These are phyloP conservation scores for Macrocybe gigantea DNA, from an alignment of 768 basidiomycete genomes.

Conservation along the genomic window DNA sequence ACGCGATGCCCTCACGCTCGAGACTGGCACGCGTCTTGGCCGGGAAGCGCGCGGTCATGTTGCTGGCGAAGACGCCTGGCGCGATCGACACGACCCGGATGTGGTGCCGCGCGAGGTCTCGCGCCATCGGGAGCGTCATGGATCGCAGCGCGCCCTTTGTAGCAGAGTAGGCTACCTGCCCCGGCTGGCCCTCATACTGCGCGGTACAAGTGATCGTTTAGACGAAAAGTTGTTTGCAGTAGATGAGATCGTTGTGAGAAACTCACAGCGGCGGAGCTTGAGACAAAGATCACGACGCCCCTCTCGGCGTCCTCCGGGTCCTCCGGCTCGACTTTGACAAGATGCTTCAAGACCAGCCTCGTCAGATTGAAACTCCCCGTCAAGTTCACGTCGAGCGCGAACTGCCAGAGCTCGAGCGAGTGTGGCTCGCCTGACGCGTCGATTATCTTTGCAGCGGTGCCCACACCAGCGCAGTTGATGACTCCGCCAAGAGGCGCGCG, in stretches of 20 bases:
- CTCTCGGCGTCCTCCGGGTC: slow-evolving; percentile 44
- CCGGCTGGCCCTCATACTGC: slow-evolving; percentile 52
- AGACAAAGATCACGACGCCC: slow-evolving; percentile 52
- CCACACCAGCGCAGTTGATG: slow-evolving; percentile 55
- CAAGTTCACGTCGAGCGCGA: slow-evolving; percentile 47
- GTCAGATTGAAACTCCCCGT: slow-evolving; percentile 58
- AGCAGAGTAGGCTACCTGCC: slow-evolving; percentile 52
- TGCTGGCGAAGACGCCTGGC: slow-evolving; percentile 46
- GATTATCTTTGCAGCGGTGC: slow-evolving; percentile 38
- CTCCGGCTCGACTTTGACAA: slow-evolving; percentile 42
- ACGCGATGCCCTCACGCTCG: slow-evolving; percentile 35
- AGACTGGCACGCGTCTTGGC: slow-evolving; percentile 32
- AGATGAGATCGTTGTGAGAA: not conserved
- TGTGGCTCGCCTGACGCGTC: slow-evolving; percentile 40
- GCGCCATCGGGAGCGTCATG: slow-evolving; percentile 56
- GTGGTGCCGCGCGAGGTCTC: slow-evolving; percentile 48
- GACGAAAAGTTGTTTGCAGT: not conserved
- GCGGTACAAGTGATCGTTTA: not conserved
- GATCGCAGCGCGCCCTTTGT: slow-evolving; percentile 51
- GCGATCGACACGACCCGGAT: slow-evolving; percentile 53
- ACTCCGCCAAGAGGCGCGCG: slow-evolving; percentile 49
- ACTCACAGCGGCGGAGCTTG: slow-evolving; percentile 49
- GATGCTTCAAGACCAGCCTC: slow-evolving; percentile 43
- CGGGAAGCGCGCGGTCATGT: slow-evolving; percentile 36
- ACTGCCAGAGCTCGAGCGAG: slow-evolving; percentile 45